Base-by-base conservation (phyloP, 192 early-diverging fungal species). In the Phlyctochytrium bullatum region DNA sequence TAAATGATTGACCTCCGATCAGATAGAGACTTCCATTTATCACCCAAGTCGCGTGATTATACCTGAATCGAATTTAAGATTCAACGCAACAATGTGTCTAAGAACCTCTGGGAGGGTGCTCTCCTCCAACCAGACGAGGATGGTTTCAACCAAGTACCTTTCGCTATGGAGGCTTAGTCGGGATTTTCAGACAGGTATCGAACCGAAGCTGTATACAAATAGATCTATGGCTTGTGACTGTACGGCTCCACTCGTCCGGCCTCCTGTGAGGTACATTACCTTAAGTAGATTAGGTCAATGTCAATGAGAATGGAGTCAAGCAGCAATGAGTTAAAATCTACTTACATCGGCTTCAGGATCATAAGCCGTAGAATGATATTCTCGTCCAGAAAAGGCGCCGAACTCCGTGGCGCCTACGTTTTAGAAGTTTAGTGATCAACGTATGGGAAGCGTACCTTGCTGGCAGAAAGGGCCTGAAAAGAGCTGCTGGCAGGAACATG, bases 301-400 rank as follows among this genome's bases (percentile, higher is more conserved):
- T n/a, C n/a, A n/a, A n/a, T n/a, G n/a, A n/a, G n/a, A n/a, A n/a
- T n/a, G n/a, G n/a, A n/a, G n/a, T n/a, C 24, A 23, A 62, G 25
- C 14, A n/a, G 0, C 53, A 40, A 12, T 14, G 31, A 27, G 10
- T 33, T 28, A 16, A 23, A 62, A 29, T 20, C 14, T 2, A 20
- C 66, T 16, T 40, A 77, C 68, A 56, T 77, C 72, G 20, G 35
- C 32, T 0, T 29, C 51, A 12, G 64, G 6, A 57, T 73, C 71
- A 52, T 71, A 73, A 3, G 68, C 72, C 28, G 63, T 50, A 1
- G 71, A 73, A 67, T 77, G 76, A 54, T 40, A 51, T 34, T 62
- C 61, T 1, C 76, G 67, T n/a, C 66, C 40, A 24, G 73, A 64
- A 24, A 73, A 73, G 31, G 0, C 0, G 1, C 29, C 27, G 35